A percentile compares a stretch with the other conserved stretches of the same genome.
Evolutionary conservation across 2,329 filamentous ascomycete species (phyloP).

Genomic region (Pyricularia grisea): DNA sequence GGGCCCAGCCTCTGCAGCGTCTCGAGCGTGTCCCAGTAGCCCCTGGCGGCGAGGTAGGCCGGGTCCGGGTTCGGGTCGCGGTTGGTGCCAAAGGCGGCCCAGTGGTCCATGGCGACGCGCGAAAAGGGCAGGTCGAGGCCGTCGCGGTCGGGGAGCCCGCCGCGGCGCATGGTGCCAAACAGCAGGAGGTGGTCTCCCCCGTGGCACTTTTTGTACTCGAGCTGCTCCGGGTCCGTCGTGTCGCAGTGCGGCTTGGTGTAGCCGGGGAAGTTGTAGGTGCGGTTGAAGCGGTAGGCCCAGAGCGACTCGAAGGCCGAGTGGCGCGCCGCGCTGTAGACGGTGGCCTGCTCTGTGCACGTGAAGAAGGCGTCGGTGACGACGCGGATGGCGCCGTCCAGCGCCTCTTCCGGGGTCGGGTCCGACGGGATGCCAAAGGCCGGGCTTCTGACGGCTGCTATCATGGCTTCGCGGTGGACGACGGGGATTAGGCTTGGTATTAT

Average conservation of each 20-base stretch:
- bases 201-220: slow-evolving; percentile 31
- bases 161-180: slow-evolving; percentile 23
- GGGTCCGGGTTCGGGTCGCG: slow-evolving; percentile 21
- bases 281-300: slow-evolving; percentile 28
- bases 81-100: slow-evolving; percentile 21
- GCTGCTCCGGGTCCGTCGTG: slow-evolving; percentile 16
- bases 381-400: slow-evolving; percentile 23
- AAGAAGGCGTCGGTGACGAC: slow-evolving; percentile 22
- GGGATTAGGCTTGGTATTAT: not conserved
- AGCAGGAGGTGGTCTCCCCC: slow-evolving; percentile 26
- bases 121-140: slow-evolving; percentile 23
- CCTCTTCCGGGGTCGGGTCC: slow-evolving; percentile 9
- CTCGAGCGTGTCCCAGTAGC: slow-evolving; percentile 17
- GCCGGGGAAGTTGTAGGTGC: slow-evolving; percentile 24
- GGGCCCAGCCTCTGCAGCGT: slow-evolving; percentile 16
- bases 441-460: not conserved
- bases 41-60: slow-evolving; percentile 20
- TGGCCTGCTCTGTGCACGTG: slow-evolving; percentile 24
- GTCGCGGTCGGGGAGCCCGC: slow-evolving; percentile 23
- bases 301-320: slow-evolving; percentile 17
- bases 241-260: slow-evolving; percentile 21
- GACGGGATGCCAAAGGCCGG: slow-evolving; percentile 9
- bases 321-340: slow-evolving; percentile 23
- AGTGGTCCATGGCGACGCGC: slow-evolving; percentile 23
- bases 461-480: not conserved